phyloP scores from a whole-genome alignment of 495 filamentous ascomycete genomes.

The Penicillium goetzii region DNA sequence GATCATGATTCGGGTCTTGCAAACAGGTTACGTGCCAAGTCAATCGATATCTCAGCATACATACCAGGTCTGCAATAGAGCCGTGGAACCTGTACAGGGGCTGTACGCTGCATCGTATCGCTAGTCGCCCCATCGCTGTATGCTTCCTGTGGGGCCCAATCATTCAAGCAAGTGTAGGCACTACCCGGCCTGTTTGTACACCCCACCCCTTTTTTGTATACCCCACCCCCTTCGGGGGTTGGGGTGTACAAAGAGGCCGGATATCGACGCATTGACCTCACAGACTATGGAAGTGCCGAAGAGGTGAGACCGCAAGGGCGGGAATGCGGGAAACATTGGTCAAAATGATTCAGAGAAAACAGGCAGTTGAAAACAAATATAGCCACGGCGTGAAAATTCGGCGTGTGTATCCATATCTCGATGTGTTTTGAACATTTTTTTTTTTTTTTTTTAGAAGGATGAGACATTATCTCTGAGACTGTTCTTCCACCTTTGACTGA shows the following conservation, averaged over 20 bases:
- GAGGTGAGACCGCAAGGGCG: neutral
- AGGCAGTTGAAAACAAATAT: neutral
- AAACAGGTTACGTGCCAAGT: neutral
- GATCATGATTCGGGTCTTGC: neutral
- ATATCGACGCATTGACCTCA: neutral
- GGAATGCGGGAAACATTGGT: neutral
- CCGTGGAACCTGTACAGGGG: neutral
- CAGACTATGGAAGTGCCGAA: neutral
- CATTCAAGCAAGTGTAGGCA: neutral
- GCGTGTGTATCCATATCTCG: no score
- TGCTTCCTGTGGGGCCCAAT: neutral
- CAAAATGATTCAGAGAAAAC: neutral
- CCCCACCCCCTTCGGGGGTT: no score
- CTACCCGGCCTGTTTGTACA: no score
- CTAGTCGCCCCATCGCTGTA: neutral
- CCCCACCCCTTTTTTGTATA: no score
- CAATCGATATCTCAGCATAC: neutral
- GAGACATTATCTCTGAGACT: no score
- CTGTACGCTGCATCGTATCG: no score
- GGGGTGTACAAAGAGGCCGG: no score
- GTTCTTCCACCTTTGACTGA: no score
- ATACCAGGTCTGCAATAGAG: neutral
- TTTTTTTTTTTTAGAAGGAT: no score
- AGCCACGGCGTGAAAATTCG: no score
- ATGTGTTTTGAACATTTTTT: no score